Base-by-base conservation (phyloP, 805 yeast species). In the Ogataea corticis region DNA sequence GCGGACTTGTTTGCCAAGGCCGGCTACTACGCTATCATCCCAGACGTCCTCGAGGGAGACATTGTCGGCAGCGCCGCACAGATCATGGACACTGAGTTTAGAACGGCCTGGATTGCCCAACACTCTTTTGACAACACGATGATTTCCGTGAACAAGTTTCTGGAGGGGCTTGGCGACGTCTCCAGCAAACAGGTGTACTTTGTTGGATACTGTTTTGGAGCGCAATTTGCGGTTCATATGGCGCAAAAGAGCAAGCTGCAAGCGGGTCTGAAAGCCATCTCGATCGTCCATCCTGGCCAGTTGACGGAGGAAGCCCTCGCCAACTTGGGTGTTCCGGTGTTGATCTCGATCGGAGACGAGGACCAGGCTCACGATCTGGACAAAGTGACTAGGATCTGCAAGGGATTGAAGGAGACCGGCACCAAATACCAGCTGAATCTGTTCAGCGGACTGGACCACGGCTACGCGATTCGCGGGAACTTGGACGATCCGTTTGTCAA, bases 191-290 rank as follows among this genome's bases (percentile, higher is more conserved):
- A 33, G 11, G 19, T 46, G 16, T 36, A 31, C 34, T 74, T 76
- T 6, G 65, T 83, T 47, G 95, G 96, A 14, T 79, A 85, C 68
- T 87, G 96, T 67, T 86, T 72, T 52, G 96, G 96, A 59, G 94
- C 87, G 31, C 82, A 79, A 63, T 82, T 69, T 54, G 80, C 76
- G 21, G 54, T 84, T 44, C 79, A 73, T 47, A 76, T 80, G 45
- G 63, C 76, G 28, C 64, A 71, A 17, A 57, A 58, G 23, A 69
- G 59, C 23, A 9, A 14, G 15, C 11, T 11, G 14, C 18, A 28
- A 18, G 46, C 48, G 10, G 34, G 45, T 30, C 18, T 50, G 28
- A 75, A 74, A 49, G 83, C 74, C 14, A 85, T 75, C 54, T 91
- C 90, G 15, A 62, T 77, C 48, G 90, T 89, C n/a, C 96, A 88